phyloP scores from a whole-genome alignment of 2,329 filamentous ascomycete species.

The Arthrobotrys iridis region DNA sequence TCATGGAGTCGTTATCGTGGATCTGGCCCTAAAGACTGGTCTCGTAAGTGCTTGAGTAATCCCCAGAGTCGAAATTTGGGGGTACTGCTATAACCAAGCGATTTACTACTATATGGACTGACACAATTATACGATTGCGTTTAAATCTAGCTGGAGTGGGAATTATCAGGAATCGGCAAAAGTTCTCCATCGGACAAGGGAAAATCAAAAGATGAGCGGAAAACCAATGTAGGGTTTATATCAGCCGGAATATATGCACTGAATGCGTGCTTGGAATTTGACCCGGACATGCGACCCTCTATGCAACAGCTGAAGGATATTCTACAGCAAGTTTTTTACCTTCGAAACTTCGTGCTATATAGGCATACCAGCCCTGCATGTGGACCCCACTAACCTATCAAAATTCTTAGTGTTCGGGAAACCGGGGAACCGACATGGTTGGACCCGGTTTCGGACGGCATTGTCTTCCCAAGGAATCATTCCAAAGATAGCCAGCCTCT shows the following conservation, averaged over 20 bases:
- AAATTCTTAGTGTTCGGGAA: not conserved
- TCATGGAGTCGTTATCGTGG: not conserved
- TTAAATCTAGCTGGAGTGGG: not conserved
- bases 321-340: not conserved
- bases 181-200: not conserved
- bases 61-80: no score
- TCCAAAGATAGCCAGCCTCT: not conserved
- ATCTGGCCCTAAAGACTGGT: not conserved
- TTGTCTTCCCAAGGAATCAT: not conserved
- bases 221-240: not conserved
- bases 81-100: no score
- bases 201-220: not conserved
- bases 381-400: not conserved
- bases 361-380: not conserved
- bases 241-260: not conserved
- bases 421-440: not conserved
- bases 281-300: not conserved
- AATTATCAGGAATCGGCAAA: not conserved
- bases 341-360: not conserved
- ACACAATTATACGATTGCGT: not conserved
- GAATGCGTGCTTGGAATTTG: not conserved
- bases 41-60: not conserved
- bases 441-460: not conserved
- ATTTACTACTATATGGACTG: no score
- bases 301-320: not conserved